Base-by-base conservation (phyloP, 768 basidiomycete genomes). In the Arthromyces matolae region DNA sequence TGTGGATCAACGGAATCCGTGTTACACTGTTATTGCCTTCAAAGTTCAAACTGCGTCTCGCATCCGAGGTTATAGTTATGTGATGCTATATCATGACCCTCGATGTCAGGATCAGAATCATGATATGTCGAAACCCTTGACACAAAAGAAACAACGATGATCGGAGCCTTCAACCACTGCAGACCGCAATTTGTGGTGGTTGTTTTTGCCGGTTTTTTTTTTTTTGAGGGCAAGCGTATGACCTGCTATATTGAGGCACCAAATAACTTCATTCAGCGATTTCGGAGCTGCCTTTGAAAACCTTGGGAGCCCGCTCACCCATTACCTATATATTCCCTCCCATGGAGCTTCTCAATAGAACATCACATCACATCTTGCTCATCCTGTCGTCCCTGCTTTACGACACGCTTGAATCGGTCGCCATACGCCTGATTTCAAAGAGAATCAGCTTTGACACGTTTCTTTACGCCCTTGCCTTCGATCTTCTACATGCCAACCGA, bases 231-330 rank as follows among this genome's bases (percentile, higher is more conserved):
- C 33, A 39, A 45, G 45, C 34, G 33, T 37, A 32, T 45, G 40
- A 33, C 36, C 43, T 53, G 18, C 51, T 37, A 57, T 53, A 57
- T 55, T 22, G 27, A 57, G 51, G 8, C 39, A 34, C 42, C 16
- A 48, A 29, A 37, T 43, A 36, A 37, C 42, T 32, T 24, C 22
- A 42, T 47, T 23, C 45, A 47, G 52, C 50, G 52, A 60, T 55
- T 49, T 45, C 50, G 49, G 50, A 56, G 50, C 53, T 54, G 39
- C 40, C 43, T 39, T 45, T 45, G 33, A 53, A 45, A 49, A 47
- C 53, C 47, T 35, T 48, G 45, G 51, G 53, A n/a, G 53, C 56
- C 57, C 55, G 57, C 59, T 44, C 44, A 19, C n/a, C 29, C 37
- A 37, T 29, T 45, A 35, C 18, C 37, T 42, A n/a, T 52, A 50